Base-by-base conservation (phyloP, 495 filamentous ascomycete species). In the Xylaria nigripes region DNA sequence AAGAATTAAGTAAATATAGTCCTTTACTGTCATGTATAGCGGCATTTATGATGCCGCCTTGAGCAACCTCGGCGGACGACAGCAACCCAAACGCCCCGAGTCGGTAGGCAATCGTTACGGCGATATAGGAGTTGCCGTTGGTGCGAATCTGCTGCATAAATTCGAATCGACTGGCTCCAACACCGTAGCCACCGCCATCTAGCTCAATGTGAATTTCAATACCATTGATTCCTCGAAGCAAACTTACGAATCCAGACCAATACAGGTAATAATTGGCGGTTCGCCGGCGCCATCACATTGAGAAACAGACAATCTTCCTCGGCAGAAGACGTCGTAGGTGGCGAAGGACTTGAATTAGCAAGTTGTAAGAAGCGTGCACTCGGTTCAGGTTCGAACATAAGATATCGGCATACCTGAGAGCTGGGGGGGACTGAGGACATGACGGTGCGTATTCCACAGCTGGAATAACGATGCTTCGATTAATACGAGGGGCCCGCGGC, bases 31-130 rank as follows among this genome's bases (percentile, higher is more conserved):
- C 85, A 32, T 78, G 70, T 6, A 89, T 70, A 4, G 76, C 85
- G 4, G 75, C 77, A 60, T 87, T 88, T 0, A 73, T 68, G 25
- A 73, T 73, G 12, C 83, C 81, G 54, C 76, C 74, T 30, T 72
- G 61, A 25, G 74, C 70, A 19, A 82, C 52, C 6, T 76, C 70
- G 51, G 70, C 30, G 61, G 72, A 57, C 60, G 72, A 43, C 72
- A 85, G 70, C 67, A 76, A 89, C 2, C 86, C 86, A 64, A 88
- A 86, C 0, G 80, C 79, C 15, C 84, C 85, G 8, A 70, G 59
- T 6, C 72, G 66, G 44, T 75, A 76, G 48, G 79, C 72, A 25
- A 79, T 71, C 7, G 67, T 51, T 13, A 79, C 76, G n/a, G 61
- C 59, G 42, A 79, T 62, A 45, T 72, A 79, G 48, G 58, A 68